These are phyloP conservation scores for Hypocreales sp. DNA, from an alignment of 2,329 filamentous ascomycete genomes.

Conservation along the genomic window DNA sequence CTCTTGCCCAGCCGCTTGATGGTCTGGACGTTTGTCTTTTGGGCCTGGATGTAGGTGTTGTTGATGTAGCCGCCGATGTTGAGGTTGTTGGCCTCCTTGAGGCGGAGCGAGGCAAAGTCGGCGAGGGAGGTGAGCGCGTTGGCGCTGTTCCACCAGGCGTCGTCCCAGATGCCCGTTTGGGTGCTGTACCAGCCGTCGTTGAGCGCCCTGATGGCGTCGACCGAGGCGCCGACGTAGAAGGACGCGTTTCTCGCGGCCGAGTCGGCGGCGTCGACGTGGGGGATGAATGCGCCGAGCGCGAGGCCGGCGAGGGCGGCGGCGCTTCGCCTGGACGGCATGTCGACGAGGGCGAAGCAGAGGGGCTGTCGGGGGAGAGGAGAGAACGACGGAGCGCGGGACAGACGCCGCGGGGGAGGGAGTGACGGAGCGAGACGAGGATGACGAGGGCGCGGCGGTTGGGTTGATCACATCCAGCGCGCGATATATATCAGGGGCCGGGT, in stretches of 20 bases:
- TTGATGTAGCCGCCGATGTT: slow-evolving; percentile 23
- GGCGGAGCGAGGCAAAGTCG: slow-evolving; percentile 29
- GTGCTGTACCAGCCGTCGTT: slow-evolving; percentile 45
- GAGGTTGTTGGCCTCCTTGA: slow-evolving; percentile 17
- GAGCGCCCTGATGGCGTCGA: slow-evolving; percentile 24
- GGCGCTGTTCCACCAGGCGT: slow-evolving; percentile 59
- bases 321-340: slow-evolving; percentile 1
- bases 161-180: slow-evolving; percentile 45
- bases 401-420: too few species aligned
- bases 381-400: too few species aligned
- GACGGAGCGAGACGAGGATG: too few species aligned
- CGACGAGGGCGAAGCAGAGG: too few species aligned
- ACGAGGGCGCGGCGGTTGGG: too few species aligned
- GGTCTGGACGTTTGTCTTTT: slow-evolving; percentile 20
- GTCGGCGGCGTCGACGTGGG: slow-evolving; percentile 5
- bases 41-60: slow-evolving; percentile 30
- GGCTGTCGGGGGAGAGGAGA: too few species aligned
- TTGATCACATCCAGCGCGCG: too few species aligned
- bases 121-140: slow-evolving; percentile 49
- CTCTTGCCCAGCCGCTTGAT: slow-evolving; percentile 20
- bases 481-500: too few species aligned
- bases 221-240: slow-evolving; percentile 20
- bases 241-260: slow-evolving; percentile 3
- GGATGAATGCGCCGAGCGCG: slow-evolving; percentile 5
- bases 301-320: slow-evolving; percentile 7